Percentiles rank a stretch among this genome's conserved stretches.
These are phyloP conservation scores for Diaporthe vaccinii DNA, from an alignment of 2,329 filamentous ascomycete genomes.

Conservation along the genomic window DNA sequence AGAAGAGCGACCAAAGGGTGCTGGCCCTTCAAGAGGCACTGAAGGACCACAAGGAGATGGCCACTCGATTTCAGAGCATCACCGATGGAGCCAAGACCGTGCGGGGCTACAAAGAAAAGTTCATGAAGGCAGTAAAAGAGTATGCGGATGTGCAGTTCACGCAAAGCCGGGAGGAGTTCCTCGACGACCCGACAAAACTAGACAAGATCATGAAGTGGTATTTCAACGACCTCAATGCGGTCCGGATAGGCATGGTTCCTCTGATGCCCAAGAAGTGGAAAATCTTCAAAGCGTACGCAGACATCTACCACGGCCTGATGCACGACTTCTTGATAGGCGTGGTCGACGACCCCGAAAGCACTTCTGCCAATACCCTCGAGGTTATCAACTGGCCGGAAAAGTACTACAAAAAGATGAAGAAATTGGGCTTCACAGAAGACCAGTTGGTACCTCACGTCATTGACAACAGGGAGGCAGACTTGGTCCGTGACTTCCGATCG, in stretches of 20 bases:
- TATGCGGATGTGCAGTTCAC: constrained; percentile 82
- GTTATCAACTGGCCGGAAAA: constrained; percentile 96
- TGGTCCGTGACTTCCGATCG: constrained; percentile 93
- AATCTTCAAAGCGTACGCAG: constrained; percentile 89
- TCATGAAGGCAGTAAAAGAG: constrained; percentile 82
- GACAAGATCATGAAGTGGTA: constrained; percentile 95
- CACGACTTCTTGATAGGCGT: constrained; percentile 89
- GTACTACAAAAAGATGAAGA: constrained; percentile 96
- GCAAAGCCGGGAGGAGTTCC: constrained; percentile 78
- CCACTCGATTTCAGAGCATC: constrained; percentile 93
- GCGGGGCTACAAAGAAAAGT: constrained; percentile 97
- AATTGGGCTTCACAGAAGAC: constrained; percentile 82
- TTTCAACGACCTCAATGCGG: constrained; percentile 97
- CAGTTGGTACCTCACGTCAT: constrained; percentile 89
- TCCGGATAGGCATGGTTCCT: constrained; percentile 90
- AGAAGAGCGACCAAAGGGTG: constrained; percentile 94
- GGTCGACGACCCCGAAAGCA: constrained; percentile 87
- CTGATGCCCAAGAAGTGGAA: constrained; percentile 98
- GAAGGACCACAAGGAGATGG: constrained; percentile 95
- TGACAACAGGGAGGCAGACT: constrained; percentile 88
- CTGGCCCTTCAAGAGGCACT: constrained; percentile 93
- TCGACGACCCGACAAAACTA: constrained; percentile 84
- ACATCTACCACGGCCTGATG: constrained; percentile 95
- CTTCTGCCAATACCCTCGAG: constrained; percentile 87
- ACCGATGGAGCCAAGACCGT: constrained; percentile 92